A percentile compares a stretch with the other conserved stretches of the same genome.
phyloP scores from a whole-genome alignment of 192 early-diverging fungal genomes.

The Coemansia sp. region DNA sequence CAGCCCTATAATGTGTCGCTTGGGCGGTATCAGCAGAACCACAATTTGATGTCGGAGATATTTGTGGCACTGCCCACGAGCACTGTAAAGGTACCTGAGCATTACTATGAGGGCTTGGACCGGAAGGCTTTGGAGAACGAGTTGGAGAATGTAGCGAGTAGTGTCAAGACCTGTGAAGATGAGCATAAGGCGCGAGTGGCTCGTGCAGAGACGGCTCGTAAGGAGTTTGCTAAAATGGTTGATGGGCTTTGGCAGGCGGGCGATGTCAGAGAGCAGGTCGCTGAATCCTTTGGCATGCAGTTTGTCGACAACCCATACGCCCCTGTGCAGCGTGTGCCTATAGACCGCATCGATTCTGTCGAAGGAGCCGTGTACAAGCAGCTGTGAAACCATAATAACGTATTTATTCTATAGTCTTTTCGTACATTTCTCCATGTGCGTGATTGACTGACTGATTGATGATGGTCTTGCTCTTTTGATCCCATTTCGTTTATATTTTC shows the following conservation, averaged over 20 bases:
- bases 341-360: constrained; percentile 19
- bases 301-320: constrained; percentile 45
- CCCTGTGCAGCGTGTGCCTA: constrained; percentile 25
- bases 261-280: constrained; percentile 14
- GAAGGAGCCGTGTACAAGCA: constrained; percentile 42
- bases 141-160: background rate
- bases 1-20: constrained; percentile 38
- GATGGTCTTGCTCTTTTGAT: background rate
- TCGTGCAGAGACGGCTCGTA: constrained; percentile 5
- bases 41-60: constrained; percentile 43
- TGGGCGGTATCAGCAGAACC: constrained; percentile 44
- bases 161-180: constrained; percentile 16
- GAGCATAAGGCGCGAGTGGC: constrained; percentile 13
- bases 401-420: too few species aligned
- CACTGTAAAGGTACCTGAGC: constrained; percentile 26
- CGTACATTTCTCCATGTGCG: too few species aligned
- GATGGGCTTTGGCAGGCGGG: constrained; percentile 11
- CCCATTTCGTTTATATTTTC: background rate
- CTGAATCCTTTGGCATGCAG: constrained; percentile 31
- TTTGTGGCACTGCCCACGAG: constrained; percentile 46
- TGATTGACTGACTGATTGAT: too few species aligned
- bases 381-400: constrained; percentile 10
- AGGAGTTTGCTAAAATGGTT: constrained; percentile 28
- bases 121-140: background rate
- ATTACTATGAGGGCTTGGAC: constrained; percentile 33